Evolutionary conservation across 768 basidiomycete genomes (phyloP).

Genomic region (Gyrodon lividus): DNA sequence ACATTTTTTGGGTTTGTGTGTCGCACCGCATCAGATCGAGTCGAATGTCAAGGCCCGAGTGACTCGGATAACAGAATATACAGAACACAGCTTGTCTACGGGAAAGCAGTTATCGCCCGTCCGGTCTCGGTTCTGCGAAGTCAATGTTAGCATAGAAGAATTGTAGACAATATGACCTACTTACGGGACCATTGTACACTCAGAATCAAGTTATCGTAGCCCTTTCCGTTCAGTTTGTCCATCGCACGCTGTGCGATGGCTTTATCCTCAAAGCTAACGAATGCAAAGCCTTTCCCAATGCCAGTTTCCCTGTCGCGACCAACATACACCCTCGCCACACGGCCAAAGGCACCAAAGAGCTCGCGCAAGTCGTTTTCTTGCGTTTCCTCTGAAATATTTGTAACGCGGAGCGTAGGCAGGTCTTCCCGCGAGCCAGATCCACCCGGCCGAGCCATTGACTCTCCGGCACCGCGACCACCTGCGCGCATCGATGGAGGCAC

Average conservation of each 20-base stretch:
- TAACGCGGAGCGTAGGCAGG: constrained; percentile 93
- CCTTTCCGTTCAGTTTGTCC: constrained; percentile 87
- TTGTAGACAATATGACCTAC: constrained; percentile 21
- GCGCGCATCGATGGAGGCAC: constrained; percentile 92
- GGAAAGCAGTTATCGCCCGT: constrained; percentile 29
- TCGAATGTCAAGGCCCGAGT: too few relatives aligned
- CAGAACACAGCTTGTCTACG: constrained; percentile 5
- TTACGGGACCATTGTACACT: constrained; percentile 65
- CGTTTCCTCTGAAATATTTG: constrained; percentile 94
- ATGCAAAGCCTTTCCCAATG: constrained; percentile 94
- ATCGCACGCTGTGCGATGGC: constrained; percentile 82
- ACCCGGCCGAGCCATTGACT: constrained; percentile 57
- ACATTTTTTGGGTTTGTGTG: constrained; percentile 22
- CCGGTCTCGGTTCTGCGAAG: constrained; percentile 43
- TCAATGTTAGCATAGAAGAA: neutral
- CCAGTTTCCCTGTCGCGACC: constrained; percentile 94
- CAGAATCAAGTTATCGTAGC: constrained; percentile 89
- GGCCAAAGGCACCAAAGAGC: constrained; percentile 83
- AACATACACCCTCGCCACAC: constrained; percentile 88
- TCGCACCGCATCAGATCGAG: too few relatives aligned
- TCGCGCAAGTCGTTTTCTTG: constrained; percentile 93
- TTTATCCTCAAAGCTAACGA: constrained; percentile 90
- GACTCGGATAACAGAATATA: neutral
- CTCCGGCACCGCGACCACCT: constrained; percentile 66
- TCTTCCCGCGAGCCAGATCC: constrained; percentile 73